Percentiles rank a stretch among this genome's conserved stretches.
These are phyloP conservation scores for Suhomyces bolitotheri DNA, from an alignment of 1,139 yeast species.

Conservation along the genomic window DNA sequence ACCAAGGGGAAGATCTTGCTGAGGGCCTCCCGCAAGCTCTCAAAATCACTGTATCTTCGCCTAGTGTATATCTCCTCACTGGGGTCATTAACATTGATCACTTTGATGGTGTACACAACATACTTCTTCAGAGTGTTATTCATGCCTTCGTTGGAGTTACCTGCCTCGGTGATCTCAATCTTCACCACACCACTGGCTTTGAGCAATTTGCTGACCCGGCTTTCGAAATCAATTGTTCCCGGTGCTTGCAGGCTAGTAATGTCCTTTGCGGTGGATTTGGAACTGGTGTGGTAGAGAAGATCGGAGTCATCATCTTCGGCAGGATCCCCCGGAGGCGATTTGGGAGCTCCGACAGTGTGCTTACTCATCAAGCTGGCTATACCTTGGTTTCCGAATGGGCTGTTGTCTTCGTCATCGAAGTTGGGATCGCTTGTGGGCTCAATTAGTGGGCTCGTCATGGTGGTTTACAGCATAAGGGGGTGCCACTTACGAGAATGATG, in stretches of 20 bases:
- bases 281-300: slow-evolving; percentile 23
- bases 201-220: slow-evolving; percentile 39
- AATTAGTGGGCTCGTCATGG: slow-evolving; percentile 6
- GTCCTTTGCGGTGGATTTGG: slow-evolving; percentile 11
- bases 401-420: slow-evolving; percentile 49
- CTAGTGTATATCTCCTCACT: slow-evolving; percentile 61
- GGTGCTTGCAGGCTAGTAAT: slow-evolving; percentile 21
- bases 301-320: slow-evolving; percentile 30
- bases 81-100: slow-evolving; percentile 33
- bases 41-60: slow-evolving; percentile 91
- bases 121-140: slow-evolving; percentile 62
- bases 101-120: slow-evolving; percentile 76
- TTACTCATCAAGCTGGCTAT: slow-evolving; percentile 29
- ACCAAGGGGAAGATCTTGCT: slow-evolving; percentile 76
- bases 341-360: slow-evolving; percentile 5
- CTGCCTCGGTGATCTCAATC: slow-evolving; percentile 70
- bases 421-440: slow-evolving; percentile 6
- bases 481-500: too few species aligned
- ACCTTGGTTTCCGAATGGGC: slow-evolving; percentile 48
- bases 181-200: slow-evolving; percentile 34
- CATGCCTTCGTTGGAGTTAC: slow-evolving; percentile 72
- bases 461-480: too few species aligned
- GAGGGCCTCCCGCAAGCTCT: slow-evolving; percentile 69
- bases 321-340: slow-evolving; percentile 10
- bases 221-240: slow-evolving; percentile 39